Base-by-base conservation (phyloP, 73 alveolate species). In the Symbiodinium natans region DNA sequence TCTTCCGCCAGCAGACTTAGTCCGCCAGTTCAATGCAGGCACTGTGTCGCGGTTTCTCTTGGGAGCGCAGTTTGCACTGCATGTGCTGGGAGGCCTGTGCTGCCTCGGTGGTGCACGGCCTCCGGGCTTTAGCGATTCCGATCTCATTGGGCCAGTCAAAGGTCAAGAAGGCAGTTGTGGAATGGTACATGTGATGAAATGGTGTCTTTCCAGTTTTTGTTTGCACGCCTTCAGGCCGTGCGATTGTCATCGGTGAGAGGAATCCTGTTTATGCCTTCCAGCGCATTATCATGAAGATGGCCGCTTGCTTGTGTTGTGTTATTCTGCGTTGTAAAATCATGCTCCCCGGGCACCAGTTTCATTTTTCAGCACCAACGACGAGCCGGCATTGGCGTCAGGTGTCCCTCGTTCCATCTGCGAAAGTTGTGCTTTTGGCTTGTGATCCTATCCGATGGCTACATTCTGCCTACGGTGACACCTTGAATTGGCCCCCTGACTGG, bases 391-490 rank as follows among this genome's bases (percentile, higher is more conserved):
- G n/a, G n/a, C 87, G 10, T 27, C 43, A 31, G 94, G 84, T 87
- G 71, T 87, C 94, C 38, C 34, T 87, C 68, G 46, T 87, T 27
- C 94, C 94, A 31, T 75, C 68, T 17, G 85, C 94, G 41, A 87
- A 56, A 87, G 94, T 87, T 21, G 42, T 87, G 68, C 63, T 87
- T 21, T 40, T 87, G 25, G 94, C 41, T 23, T 87, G 94, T 41
- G 94, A 87, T 56, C 94, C 94, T 3, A 59, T 87, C 59, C 84
- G 94, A 87, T 87, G 94, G 94, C 94, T 87, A 39, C 94, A 87
- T 25, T 87, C 94, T 25, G 94, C 94, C 29, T 87, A 87, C 39
- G 94, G 42, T 25, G 94, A 87, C 94, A 87, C 94, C 10, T 29
- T 87, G 94, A 87, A 87, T 56, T 87, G 94, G 94, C 25, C 68